phyloP scores from a whole-genome alignment of 2,329 filamentous ascomycete genomes.

The Ascomycota sp. region DNA sequence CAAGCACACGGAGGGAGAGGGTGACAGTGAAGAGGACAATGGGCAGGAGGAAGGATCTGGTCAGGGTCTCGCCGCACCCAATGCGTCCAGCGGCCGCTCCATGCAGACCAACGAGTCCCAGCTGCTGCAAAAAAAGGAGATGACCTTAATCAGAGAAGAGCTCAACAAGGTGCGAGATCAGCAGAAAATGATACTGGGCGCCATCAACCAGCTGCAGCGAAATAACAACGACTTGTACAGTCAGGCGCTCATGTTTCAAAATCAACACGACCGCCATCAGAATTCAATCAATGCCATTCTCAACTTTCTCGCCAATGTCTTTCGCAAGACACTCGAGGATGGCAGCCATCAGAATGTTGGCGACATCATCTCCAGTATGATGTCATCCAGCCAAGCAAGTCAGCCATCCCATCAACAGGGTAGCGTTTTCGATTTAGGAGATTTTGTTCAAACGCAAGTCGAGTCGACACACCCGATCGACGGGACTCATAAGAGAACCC shows the following conservation, averaged over 20 bases:
- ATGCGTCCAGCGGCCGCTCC: constrained; percentile 9
- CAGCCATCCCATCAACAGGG: constrained; percentile 24
- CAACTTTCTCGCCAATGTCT: constrained; percentile 90
- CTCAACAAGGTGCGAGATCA: constrained; percentile 66
- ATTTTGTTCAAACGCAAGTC: constrained; percentile 30
- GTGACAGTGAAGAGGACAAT: constrained; percentile 35
- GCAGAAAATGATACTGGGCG: constrained; percentile 66
- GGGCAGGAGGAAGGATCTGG: constrained; percentile 18
- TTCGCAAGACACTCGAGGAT: constrained; percentile 79
- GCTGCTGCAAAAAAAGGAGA: constrained; percentile 46
- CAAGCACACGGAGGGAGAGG: constrained; percentile 50
- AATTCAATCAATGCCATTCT: constrained; percentile 98
- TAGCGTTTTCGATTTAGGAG: constrained; percentile 40
- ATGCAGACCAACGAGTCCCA: constrained; percentile 23
- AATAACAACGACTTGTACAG: constrained; percentile 79
- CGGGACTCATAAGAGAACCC: constrained; percentile 26
- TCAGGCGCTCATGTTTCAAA: constrained; percentile 76
- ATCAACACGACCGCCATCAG: constrained; percentile 86
- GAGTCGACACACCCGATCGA: constrained; percentile 16
- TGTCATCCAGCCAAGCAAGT: constrained; percentile 31
- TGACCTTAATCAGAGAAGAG: constrained; percentile 59
- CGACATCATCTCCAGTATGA: constrained; percentile 63
- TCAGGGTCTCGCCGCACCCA: constrained; percentile 5
- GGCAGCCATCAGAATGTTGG: constrained; percentile 55
- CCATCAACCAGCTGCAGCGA: constrained; percentile 59